Conservation (phyloP, 2,329 filamentous ascomycete genomes). For the Rhytidhysteron rufulum region DNA sequence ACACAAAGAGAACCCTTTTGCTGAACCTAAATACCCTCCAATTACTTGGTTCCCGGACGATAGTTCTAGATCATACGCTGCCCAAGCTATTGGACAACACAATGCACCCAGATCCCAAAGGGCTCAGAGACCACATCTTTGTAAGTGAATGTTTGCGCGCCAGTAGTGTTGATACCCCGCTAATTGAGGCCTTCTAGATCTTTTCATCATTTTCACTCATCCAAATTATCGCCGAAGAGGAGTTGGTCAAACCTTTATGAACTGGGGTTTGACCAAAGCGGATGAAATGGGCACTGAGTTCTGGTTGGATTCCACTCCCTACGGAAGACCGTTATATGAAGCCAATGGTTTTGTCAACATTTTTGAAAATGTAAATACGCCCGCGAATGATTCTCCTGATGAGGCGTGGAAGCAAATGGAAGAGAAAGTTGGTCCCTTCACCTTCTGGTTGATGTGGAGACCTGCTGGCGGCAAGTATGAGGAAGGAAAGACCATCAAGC, state of each 20-base stretch:
- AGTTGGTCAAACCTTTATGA: conserved; percentile 14
- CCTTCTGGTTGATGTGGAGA: no score
- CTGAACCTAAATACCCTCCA: not conserved
- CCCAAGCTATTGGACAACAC: not conserved
- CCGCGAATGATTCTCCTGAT: not conserved
- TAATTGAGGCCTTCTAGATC: no score
- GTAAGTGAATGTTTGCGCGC: not conserved
- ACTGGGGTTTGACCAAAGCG: conserved; percentile 17
- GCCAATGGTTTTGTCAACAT: not conserved
- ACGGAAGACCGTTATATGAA: conserved; percentile 14
- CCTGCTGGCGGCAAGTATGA: no score
- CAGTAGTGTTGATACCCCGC: no score
- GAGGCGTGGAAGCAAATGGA: not conserved
- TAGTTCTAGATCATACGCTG: not conserved
- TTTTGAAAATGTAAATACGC: not conserved
- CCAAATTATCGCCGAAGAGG: conserved; percentile 16
- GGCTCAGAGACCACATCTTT: not conserved
- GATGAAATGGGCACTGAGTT: conserved; percentile 15
- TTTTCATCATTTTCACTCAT: not conserved
- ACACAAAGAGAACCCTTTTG: not conserved
- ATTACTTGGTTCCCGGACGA: not conserved
- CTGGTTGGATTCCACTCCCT: conserved; percentile 16
- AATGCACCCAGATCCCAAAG: not conserved
- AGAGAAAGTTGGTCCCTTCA: no score
- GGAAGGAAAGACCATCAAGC: no score